Percentiles rank a stretch among this genome's conserved stretches.
Conservation (phyloP, 192 early-diverging fungal species). For the Phlyctochytrium planicorne region DNA sequence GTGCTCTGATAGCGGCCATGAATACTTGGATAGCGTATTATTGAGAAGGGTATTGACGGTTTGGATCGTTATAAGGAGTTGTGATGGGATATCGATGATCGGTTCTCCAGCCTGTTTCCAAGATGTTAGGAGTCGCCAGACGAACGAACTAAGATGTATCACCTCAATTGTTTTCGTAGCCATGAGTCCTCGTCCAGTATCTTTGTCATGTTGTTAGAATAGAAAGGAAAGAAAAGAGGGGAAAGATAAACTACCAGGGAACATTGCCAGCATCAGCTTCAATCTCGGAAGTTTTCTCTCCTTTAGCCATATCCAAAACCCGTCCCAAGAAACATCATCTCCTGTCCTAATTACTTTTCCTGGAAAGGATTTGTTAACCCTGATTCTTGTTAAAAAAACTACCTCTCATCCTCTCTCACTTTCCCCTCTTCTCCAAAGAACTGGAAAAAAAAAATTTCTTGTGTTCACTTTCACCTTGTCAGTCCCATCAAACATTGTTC, state of each 20-base stretch:
- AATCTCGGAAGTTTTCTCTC: conserved; percentile 6
- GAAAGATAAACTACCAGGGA: too few relatives aligned
- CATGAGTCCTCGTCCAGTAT: conserved; percentile 27
- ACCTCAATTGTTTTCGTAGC: conserved; percentile 13
- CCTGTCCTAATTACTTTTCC: too few relatives aligned
- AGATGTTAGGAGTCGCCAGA: neutral
- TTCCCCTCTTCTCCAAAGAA: too few relatives aligned
- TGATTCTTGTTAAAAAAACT: too few relatives aligned
- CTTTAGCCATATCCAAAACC: conserved; percentile 16
- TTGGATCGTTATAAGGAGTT: conserved; percentile 20
- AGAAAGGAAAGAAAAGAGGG: too few relatives aligned
- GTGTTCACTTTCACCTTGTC: too few relatives aligned
- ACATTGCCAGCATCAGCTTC: conserved; percentile 16
- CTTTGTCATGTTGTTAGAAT: too few relatives aligned
- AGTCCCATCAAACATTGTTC: too few relatives aligned
- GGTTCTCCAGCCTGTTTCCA: conserved; percentile 4
- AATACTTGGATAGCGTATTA: neutral
- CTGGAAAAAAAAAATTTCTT: too few relatives aligned
- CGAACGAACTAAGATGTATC: neutral
- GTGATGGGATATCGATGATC: conserved; percentile 7
- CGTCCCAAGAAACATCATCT: conserved; percentile 12
- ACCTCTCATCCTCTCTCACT: too few relatives aligned
- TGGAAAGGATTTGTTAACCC: too few relatives aligned
- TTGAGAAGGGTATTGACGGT: neutral
- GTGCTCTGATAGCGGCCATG: conserved; percentile 11